Conservation (phyloP, 305 asterid genomes). For the Striga hermonthica region DNA sequence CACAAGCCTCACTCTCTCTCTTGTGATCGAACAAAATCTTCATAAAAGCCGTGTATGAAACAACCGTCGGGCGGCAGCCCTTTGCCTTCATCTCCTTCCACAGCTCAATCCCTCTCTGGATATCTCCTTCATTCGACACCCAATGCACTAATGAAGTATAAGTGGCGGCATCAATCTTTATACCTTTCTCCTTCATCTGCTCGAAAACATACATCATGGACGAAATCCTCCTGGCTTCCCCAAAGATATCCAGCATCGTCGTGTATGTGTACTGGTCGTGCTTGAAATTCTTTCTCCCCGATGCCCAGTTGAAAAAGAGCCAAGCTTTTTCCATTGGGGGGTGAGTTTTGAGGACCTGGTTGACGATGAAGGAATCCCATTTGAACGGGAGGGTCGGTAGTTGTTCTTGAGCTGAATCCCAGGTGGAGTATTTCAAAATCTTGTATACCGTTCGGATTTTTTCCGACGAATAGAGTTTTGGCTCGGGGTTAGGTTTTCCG, state of each 20-base stretch:
- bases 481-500: conserved; percentile 38
- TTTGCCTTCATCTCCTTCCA: conserved; percentile 79
- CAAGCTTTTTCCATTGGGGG: conserved; percentile 96
- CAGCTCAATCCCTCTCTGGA: conserved; percentile 58
- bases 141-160: conserved; percentile 83
- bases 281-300: conserved; percentile 52
- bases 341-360: conserved; percentile 84
- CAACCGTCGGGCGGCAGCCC: conserved; percentile 67
- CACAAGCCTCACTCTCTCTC: conserved; percentile 55
- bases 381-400: conserved; percentile 48
- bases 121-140: conserved; percentile 74
- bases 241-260: conserved; percentile 92
- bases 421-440: conserved; percentile 60
- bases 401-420: conserved; percentile 81
- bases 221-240: conserved; percentile 78
- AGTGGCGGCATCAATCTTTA: conserved; percentile 73
- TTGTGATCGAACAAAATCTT: conserved; percentile 67
- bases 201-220: conserved; percentile 72
- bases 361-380: conserved; percentile 90
- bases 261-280: conserved; percentile 95
- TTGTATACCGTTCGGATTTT: conserved; percentile 55
- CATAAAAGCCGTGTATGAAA: conserved; percentile 86
- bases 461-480: conserved; percentile 50
- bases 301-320: conserved; percentile 93
- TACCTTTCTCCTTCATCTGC: conserved; percentile 67